A percentile compares a stretch with the other conserved stretches of the same genome.
Conservation (phyloP, 345 rosid genomes). For the Orychophragmus violaceus region DNA sequence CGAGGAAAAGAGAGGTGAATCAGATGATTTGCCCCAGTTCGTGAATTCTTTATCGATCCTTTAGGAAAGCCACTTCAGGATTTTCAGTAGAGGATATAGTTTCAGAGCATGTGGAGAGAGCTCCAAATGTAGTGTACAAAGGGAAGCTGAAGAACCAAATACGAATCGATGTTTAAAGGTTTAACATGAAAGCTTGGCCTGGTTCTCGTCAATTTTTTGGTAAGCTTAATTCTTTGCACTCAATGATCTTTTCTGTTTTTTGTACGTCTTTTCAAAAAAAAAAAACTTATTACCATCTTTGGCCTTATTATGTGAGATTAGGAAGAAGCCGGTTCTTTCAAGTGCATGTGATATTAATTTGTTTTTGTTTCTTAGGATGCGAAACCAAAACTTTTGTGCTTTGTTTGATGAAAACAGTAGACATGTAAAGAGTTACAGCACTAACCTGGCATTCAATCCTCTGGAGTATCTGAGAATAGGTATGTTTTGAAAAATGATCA, state of each 20-base stretch:
- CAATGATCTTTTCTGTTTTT: too few species aligned
- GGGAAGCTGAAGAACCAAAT: conserved; percentile 80
- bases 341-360: conserved; percentile 14
- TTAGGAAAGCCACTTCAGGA: conserved; percentile 85
- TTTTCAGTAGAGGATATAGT: conserved; percentile 84
- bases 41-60: conserved; percentile 71
- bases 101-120: conserved; percentile 93
- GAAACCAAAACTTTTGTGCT: conserved; percentile 83
- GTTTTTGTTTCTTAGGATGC: conserved; percentile 48
- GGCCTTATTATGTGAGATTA: not conserved
- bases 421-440: conserved; percentile 92
- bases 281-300: too few species aligned
- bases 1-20: conserved; percentile 41
- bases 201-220: conserved; percentile 81
- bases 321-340: conserved; percentile 98
- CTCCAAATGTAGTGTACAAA: conserved; percentile 90
- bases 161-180: conserved; percentile 82
- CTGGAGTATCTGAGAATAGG: conserved; percentile 96
- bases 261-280: too few species aligned
- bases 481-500: conserved; percentile 1
- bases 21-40: conserved; percentile 46
- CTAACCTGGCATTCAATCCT: conserved; percentile 92
- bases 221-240: too few species aligned
- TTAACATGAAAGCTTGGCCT: conserved; percentile 88
- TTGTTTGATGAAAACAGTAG: conserved; percentile 93